Conservation (phyloP, 176 grass and related monocot species). For the Metroxylon sagu region DNA sequence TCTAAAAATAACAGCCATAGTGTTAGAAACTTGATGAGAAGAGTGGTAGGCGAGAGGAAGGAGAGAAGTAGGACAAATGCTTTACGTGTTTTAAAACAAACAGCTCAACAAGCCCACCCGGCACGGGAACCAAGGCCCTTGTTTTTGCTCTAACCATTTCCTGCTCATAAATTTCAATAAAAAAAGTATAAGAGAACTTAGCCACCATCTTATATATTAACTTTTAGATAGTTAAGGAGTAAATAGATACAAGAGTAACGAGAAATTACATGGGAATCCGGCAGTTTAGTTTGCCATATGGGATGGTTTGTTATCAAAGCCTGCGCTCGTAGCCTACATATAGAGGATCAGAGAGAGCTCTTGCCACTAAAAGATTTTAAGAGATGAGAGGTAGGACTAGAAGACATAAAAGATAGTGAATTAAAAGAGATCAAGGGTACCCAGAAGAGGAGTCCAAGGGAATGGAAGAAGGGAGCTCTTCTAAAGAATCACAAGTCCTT, state of each 20-base stretch:
- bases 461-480: conserved; percentile 50
- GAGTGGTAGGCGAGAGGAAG: not conserved
- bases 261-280: conserved; percentile 15
- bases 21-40: not conserved
- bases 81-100: conserved; percentile 54
- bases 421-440: conserved; percentile 14
- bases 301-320: conserved; percentile 64
- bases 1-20: conserved; percentile 5
- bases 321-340: conserved; percentile 52
- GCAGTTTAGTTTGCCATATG: conserved; percentile 47
- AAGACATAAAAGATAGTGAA: too few species aligned
- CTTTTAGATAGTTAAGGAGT: not conserved
- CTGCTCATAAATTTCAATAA: conserved; percentile 15
- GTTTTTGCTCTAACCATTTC: conserved; percentile 28
- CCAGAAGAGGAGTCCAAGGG: conserved; percentile 49
- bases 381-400: too few species aligned
- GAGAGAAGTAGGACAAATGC: not conserved
- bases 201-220: not conserved
- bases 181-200: too few species aligned
- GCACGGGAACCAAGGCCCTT: conserved; percentile 53
- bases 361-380: too few species aligned
- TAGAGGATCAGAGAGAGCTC: not conserved
- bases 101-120: conserved; percentile 77
- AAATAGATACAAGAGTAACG: not conserved
- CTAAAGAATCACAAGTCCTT: conserved; percentile 24